Evolutionary conservation across 306 rosid species (phyloP).

Genomic region (Fragaria nilgerrensis): DNA sequence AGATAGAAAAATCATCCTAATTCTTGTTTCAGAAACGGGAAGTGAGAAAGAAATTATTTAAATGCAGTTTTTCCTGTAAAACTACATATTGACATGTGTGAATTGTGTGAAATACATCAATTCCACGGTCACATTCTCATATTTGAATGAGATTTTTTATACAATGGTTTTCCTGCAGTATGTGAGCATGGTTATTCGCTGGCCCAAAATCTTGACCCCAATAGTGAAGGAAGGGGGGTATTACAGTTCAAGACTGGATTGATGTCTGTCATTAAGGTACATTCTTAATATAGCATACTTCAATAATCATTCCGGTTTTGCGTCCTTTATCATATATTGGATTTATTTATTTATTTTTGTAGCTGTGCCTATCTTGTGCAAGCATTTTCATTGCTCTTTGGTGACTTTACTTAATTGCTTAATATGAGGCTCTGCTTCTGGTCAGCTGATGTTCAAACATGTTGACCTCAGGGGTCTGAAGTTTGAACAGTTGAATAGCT

Average conservation of each 20-base stretch:
- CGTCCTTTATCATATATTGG: background rate
- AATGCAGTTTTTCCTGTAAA: background rate
- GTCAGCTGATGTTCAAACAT: slow-evolving; percentile 3
- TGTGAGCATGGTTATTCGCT: slow-evolving; percentile 94
- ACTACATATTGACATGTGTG: background rate
- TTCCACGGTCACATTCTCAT: background rate
- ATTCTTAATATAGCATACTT: slow-evolving; percentile 2
- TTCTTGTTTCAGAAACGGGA: too few species aligned
- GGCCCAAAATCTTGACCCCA: slow-evolving; percentile 88
- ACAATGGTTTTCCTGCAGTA: slow-evolving; percentile 48
- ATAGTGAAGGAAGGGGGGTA: slow-evolving; percentile 98
- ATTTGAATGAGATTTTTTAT: background rate
- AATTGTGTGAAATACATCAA: background rate
- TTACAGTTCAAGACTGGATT: slow-evolving; percentile 95
- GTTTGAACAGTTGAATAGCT: background rate
- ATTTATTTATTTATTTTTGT: background rate
- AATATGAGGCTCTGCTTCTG: background rate
- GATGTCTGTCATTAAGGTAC: slow-evolving; percentile 97
- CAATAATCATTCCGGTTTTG: slow-evolving; percentile 1
- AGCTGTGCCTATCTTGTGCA: background rate
- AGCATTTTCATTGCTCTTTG: background rate
- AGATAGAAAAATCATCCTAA: background rate
- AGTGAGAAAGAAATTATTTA: background rate
- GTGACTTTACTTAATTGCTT: background rate
- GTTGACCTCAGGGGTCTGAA: background rate